Evolutionary conservation across 192 early-diverging fungal genomes (phyloP).

Genomic region (Coemansia guatemalensis): DNA sequence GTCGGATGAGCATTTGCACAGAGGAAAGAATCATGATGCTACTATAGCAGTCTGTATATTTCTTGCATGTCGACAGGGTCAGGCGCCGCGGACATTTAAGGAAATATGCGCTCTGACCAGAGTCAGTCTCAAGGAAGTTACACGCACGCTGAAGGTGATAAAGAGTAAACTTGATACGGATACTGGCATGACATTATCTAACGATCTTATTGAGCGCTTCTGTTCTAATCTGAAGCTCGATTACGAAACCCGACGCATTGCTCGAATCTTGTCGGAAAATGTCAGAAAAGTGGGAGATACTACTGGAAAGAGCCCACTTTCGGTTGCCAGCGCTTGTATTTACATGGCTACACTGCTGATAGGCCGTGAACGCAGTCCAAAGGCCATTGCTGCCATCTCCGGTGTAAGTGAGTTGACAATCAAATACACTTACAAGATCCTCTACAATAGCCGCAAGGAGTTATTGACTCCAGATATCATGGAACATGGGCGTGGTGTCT

Average conservation of each 20-base stretch:
- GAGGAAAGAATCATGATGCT: constrained; percentile 71
- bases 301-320: constrained; percentile 81
- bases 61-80: constrained; percentile 80
- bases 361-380: constrained; percentile 58
- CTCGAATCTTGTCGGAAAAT: constrained; percentile 61
- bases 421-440: constrained; percentile 69
- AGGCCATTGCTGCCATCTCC: constrained; percentile 71
- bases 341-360: constrained; percentile 76
- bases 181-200: constrained; percentile 59
- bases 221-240: constrained; percentile 68
- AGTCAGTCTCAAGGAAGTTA: constrained; percentile 87
- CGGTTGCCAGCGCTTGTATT: constrained; percentile 84
- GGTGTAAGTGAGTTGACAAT: constrained; percentile 89
- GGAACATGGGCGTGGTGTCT: constrained; percentile 3
- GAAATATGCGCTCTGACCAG: constrained; percentile 85
- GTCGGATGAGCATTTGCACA: constrained; percentile 73
- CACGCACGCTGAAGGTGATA: constrained; percentile 57
- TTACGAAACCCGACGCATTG: constrained; percentile 61
- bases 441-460: constrained; percentile 56
- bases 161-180: constrained; percentile 49
- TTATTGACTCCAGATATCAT: constrained; percentile 46
- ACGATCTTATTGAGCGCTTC: constrained; percentile 74
- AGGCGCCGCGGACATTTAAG: constrained; percentile 81
- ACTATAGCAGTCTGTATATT: constrained; percentile 88
- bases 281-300: constrained; percentile 71